Base-by-base conservation (phyloP, 805 yeast genomes). In the Hermanozyma aechmeae region DNA sequence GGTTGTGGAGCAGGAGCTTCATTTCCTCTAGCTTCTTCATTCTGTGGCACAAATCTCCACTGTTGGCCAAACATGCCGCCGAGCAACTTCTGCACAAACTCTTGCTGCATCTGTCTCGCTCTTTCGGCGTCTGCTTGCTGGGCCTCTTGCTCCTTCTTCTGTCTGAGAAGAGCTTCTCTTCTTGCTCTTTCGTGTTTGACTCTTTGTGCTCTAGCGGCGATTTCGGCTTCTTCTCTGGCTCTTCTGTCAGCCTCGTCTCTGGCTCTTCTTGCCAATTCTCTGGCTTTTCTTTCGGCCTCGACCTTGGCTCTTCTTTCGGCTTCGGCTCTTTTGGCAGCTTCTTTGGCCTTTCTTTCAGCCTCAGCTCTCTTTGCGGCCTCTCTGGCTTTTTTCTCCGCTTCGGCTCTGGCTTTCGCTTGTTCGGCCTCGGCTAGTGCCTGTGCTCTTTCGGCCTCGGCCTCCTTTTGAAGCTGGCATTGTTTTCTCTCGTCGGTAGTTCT, bases 101-200 rank as follows among this genome's bases (percentile, higher is more conserved):
- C 31, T 12, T 13, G 23, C 8, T n/a, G 20, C 15, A 28, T 18
- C 28, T 26, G 24, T 25, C 17, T 23, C 24, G 27, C 20, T 26
- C 30, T 25, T 28, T 23, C 18, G 26, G 27, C 26, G 34, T 30
- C 22, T 19, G 18, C 21, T 24, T 13, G 28, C 32, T 27, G 13
- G 22, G 25, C 27, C 24, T 18, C 18, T 23, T 16, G 23, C 10
- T 26, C 31, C 22, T 22, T 28, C 32, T 31, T 32, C 34, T 4
- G n/a, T n/a, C n/a, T n/a, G n/a, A n/a, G n/a, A n/a, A n/a, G n/a
- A n/a, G 35, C 33, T 15, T 31, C 39, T 20, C 35, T 35, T 30
- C 32, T 37, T 8, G 40, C 39, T 28, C 35, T 32, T 29, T 35
- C 37, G 17, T 30, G 37, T n/a, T 37, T 38, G 18, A 19, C 12